Evolutionary conservation across 805 yeast genomes (phyloP).

Genomic region (Wickerhamomyces bisporus): DNA sequence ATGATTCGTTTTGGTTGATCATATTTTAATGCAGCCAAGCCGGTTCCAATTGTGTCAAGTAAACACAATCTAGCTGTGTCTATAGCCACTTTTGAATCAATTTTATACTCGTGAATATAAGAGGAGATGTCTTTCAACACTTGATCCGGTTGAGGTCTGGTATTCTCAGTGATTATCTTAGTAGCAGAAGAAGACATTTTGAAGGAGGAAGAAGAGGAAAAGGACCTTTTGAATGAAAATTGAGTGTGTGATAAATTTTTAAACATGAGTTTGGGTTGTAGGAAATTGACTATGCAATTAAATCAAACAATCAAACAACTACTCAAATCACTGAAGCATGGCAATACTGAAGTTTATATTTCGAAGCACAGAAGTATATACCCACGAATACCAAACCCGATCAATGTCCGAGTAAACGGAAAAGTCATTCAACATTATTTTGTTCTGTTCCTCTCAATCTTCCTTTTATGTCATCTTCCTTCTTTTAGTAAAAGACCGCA

Average conservation of each 20-base stretch:
- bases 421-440: too few relatives aligned
- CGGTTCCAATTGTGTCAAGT: constrained; percentile 56
- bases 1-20: constrained; percentile 42
- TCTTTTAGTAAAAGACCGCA: too few relatives aligned
- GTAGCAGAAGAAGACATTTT: constrained; percentile 9
- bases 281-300: too few relatives aligned
- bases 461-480: too few relatives aligned
- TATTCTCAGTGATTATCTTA: constrained; percentile 37
- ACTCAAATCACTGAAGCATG: too few relatives aligned
- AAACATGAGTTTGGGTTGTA: background rate
- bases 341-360: too few relatives aligned
- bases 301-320: too few relatives aligned
- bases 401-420: too few relatives aligned
- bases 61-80: constrained; percentile 53
- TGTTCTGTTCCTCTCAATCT: too few relatives aligned
- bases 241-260: background rate
- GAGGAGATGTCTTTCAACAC: constrained; percentile 44
- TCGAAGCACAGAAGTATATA: too few relatives aligned
- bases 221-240: background rate
- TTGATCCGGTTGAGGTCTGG: constrained; percentile 46
- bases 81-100: constrained; percentile 41
- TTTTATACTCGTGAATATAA: constrained; percentile 42
- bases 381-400: too few relatives aligned
- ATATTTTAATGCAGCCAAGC: constrained; percentile 52
- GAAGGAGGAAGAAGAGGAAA: background rate